Conservation (phyloP, 129 eudicot genomes). For the Lonicera japonica region DNA sequence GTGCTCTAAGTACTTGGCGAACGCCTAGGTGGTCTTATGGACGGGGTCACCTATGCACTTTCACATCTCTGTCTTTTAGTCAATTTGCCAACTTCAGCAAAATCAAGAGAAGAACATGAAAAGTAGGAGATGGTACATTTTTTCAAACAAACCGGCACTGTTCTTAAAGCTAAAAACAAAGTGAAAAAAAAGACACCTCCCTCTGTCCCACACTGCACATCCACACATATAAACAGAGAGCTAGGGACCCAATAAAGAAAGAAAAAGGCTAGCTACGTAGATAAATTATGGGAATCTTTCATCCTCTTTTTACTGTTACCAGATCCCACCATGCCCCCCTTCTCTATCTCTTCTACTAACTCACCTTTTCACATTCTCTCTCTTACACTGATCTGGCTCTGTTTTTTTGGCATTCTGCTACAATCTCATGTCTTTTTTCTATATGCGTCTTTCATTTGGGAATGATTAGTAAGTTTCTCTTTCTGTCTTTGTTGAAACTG, state of each 20-base stretch:
- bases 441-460: slow-evolving; percentile 21
- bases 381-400: too few relatives aligned
- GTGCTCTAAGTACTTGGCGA: too few relatives aligned
- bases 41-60: too few relatives aligned
- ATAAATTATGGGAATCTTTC: slow-evolving; percentile 29
- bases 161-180: neutral
- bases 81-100: neutral
- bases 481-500: neutral
- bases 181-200: neutral
- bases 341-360: neutral
- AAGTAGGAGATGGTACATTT: neutral
- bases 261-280: slow-evolving; percentile 20
- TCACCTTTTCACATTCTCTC: slow-evolving; percentile 6
- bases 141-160: neutral
- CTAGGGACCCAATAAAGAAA: slow-evolving; percentile 44
- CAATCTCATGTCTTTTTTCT: slow-evolving; percentile 6
- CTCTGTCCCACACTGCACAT: neutral
- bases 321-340: slow-evolving; percentile 24
- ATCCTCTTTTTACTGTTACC: slow-evolving; percentile 36
- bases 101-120: neutral
- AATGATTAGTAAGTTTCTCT: slow-evolving; percentile 8
- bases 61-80: neutral
- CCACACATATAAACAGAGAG: slow-evolving; percentile 13
- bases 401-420: slow-evolving; percentile 6
- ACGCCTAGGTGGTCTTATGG: too few relatives aligned